phyloP scores from a whole-genome alignment of 2,329 filamentous ascomycete species.

The Piedraia hortae region DNA sequence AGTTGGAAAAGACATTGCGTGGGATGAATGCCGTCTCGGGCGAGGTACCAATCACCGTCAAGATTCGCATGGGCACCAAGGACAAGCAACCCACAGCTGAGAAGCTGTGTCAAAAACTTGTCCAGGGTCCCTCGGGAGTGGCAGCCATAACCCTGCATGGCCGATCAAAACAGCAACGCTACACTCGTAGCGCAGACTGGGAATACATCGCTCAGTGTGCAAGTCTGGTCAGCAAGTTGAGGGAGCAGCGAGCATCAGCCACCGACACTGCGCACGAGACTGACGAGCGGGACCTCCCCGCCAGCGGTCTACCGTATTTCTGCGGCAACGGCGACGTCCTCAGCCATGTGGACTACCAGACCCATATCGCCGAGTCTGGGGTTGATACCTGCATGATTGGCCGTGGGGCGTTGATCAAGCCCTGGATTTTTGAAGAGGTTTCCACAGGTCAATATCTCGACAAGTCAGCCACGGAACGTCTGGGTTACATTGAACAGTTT shows the following conservation, averaged over 20 bases:
- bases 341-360: conserved; percentile 67
- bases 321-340: conserved; percentile 92
- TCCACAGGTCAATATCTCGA: conserved; percentile 76
- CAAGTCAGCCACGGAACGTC: conserved; percentile 69
- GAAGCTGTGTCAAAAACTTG: conserved; percentile 56
- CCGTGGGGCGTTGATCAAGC: conserved; percentile 88
- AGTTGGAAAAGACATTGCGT: conserved; percentile 78
- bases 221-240: conserved; percentile 54
- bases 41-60: conserved; percentile 75
- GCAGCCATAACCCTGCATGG: conserved; percentile 93
- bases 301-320: conserved; percentile 40
- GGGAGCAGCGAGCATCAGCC: conserved; percentile 34
- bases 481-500: conserved; percentile 69
- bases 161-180: conserved; percentile 76
- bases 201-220: conserved; percentile 76
- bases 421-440: conserved; percentile 97
- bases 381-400: conserved; percentile 94
- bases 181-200: conserved; percentile 85
- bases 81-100: conserved; percentile 53
- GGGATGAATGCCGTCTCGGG: conserved; percentile 89
- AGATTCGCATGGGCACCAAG: conserved; percentile 76
- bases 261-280: conserved; percentile 54
- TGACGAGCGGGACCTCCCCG: conserved; percentile 45
- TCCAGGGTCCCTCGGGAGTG: conserved; percentile 54
- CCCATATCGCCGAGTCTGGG: conserved; percentile 45